These are phyloP conservation scores for Claviceps sp. DNA, from an alignment of 2,329 filamentous ascomycete species.

Conservation along the genomic window DNA sequence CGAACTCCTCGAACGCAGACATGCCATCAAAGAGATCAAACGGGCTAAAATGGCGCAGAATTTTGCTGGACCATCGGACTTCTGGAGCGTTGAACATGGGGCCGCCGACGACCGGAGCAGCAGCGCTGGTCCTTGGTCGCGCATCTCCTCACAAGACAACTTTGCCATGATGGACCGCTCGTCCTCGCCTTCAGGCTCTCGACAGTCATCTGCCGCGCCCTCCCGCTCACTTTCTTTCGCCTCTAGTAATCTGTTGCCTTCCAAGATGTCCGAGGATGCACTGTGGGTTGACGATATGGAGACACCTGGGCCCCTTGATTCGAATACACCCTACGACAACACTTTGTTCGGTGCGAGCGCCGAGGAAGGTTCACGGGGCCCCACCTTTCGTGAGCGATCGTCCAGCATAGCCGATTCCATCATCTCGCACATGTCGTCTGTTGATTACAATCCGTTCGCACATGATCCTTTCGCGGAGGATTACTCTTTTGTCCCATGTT, in stretches of 20 bases:
- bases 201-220: conserved; percentile 30
- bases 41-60: conserved; percentile 38
- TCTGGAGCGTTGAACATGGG: conserved; percentile 78
- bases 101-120: conserved; percentile 39
- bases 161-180: conserved; percentile 22
- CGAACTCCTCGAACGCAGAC: conserved; percentile 44
- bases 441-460: conserved; percentile 42
- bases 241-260: conserved; percentile 19
- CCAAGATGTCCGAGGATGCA: conserved; percentile 21
- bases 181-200: conserved; percentile 25
- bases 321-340: conserved; percentile 50
- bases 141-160: conserved; percentile 28
- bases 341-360: conserved; percentile 63
- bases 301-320: conserved; percentile 38
- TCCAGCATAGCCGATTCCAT: conserved; percentile 72
- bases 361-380: conserved; percentile 44
- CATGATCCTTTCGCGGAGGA: conserved; percentile 69
- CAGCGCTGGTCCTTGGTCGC: conserved; percentile 24
- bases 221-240: conserved; percentile 34
- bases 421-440: conserved; percentile 54
- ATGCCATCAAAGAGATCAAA: conserved; percentile 43
- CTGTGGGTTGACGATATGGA: conserved; percentile 38
- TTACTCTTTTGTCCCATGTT: conserved; percentile 83
- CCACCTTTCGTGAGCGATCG: conserved; percentile 48
- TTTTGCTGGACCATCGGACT: conserved; percentile 43